Conservation (phyloP, 2,329 filamentous ascomycete genomes). For the Rhinocladiella mackenziei region DNA sequence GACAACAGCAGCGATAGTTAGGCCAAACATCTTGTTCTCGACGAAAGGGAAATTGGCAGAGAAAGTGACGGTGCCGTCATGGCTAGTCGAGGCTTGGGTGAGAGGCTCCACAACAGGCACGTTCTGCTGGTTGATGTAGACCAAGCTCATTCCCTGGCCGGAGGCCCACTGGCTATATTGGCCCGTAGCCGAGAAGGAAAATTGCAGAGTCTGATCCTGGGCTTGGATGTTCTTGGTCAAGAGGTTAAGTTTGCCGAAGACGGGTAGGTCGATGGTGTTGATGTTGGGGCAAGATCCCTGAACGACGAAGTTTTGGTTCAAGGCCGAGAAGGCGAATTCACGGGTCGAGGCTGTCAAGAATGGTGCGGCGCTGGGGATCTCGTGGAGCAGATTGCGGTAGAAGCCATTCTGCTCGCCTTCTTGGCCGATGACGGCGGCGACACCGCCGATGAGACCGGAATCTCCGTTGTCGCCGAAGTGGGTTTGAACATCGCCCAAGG, state of each 20-base stretch:
- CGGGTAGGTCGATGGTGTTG: conserved; percentile 47
- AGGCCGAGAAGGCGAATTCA: conserved; percentile 61
- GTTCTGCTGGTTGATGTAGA: conserved; percentile 42
- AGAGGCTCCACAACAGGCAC: conserved; percentile 36
- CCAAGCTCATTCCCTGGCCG: conserved; percentile 33
- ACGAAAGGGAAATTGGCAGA: conserved; percentile 38
- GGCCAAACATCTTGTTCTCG: conserved; percentile 36
- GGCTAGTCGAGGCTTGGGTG: conserved; percentile 23
- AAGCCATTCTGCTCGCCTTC: conserved; percentile 71
- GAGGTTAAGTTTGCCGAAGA: conserved; percentile 42
- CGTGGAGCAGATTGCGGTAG: conserved; percentile 56
- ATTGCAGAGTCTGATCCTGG: conserved; percentile 46
- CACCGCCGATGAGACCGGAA: conserved; percentile 51
- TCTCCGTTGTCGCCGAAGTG: conserved; percentile 56
- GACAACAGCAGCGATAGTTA: conserved; percentile 40
- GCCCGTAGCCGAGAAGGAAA: conserved; percentile 40
- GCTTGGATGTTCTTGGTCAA: conserved; percentile 25
- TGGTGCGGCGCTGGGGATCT: conserved; percentile 60
- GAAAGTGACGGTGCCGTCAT: conserved; percentile 24
- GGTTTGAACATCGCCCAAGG: conserved; percentile 60
- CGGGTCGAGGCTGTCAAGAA: conserved; percentile 62
- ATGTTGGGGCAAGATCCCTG: conserved; percentile 53
- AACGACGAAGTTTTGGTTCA: conserved; percentile 59
- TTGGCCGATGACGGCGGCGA: conserved; percentile 65
- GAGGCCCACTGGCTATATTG: conserved; percentile 17